Conservation (phyloP, 441 rosid genomes). For the Erodium texanum region DNA sequence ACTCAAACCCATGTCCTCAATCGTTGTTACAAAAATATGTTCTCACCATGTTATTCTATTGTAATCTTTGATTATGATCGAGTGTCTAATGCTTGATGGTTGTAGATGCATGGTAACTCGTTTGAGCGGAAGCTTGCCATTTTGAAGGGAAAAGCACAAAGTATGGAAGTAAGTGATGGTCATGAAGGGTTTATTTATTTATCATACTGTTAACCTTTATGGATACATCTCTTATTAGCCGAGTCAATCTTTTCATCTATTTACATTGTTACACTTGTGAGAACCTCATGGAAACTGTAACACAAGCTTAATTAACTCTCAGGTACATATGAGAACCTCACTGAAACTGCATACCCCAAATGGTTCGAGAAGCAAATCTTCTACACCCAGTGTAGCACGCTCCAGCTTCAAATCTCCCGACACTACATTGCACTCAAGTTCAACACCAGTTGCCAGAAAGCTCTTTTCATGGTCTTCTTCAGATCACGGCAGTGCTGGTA, state of each 20-base stretch:
- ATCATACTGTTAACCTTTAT: too few relatives aligned
- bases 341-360: slow-evolving; percentile 44
- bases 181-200: not conserved
- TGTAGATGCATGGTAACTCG: slow-evolving; percentile 86
- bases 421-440: slow-evolving; percentile 25
- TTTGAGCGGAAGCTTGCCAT: slow-evolving; percentile 75
- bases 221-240: too few relatives aligned
- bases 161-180: slow-evolving; percentile 41
- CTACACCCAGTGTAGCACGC: slow-evolving; percentile 27
- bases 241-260: not conserved
- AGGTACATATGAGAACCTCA: slow-evolving; percentile 45
- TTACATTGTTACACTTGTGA: slow-evolving; percentile 1
- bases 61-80: not conserved
- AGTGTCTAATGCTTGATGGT: slow-evolving; percentile 9
- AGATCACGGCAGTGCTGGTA: slow-evolving; percentile 27
- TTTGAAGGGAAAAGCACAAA: slow-evolving; percentile 56
- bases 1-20: not conserved
- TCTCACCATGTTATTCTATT: slow-evolving; percentile 9
- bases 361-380: slow-evolving; percentile 41
- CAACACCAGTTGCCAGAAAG: slow-evolving; percentile 35
- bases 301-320: slow-evolving; percentile 8
- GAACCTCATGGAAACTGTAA: slow-evolving; percentile 5
- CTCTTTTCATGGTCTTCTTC: slow-evolving; percentile 44
- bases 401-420: slow-evolving; percentile 31
- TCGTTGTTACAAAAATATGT: not conserved